phyloP scores from a whole-genome alignment of 306 rosid genomes.

The Psophocarpus tetragonolobus region DNA sequence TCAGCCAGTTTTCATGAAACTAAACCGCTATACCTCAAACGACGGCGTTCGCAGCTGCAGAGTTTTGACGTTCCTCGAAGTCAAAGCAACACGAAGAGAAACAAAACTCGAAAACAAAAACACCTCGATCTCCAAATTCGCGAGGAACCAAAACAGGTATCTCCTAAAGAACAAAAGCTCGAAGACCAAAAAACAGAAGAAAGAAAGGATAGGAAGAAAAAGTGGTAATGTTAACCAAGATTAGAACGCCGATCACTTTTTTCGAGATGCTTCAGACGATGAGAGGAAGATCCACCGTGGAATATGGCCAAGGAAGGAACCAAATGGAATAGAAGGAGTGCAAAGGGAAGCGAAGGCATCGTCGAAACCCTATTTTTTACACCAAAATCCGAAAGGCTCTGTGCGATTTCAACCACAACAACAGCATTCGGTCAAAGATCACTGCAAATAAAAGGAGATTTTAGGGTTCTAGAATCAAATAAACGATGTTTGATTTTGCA shows the following conservation, averaged over 20 bases:
- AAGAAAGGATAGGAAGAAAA: neutral
- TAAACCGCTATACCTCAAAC: neutral
- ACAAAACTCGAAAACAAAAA: slow-evolving; percentile 28
- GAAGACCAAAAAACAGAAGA: neutral
- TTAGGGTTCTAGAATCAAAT: neutral
- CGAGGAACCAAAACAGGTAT: slow-evolving; percentile 1
- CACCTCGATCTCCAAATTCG: neutral
- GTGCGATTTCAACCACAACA: slow-evolving; percentile 23
- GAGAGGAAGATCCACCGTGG: slow-evolving; percentile 65
- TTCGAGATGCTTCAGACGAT: slow-evolving; percentile 75
- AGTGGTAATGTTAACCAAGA: slow-evolving; percentile 70
- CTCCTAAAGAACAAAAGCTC: slow-evolving; percentile 13
- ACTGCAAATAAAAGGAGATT: slow-evolving; percentile 3
- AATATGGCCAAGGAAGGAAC: slow-evolving; percentile 48
- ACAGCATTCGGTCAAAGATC: slow-evolving; percentile 14
- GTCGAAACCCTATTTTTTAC: slow-evolving; percentile 54
- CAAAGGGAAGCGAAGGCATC: slow-evolving; percentile 67
- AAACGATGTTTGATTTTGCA: neutral
- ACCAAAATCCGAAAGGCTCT: neutral
- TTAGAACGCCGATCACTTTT: slow-evolving; percentile 88
- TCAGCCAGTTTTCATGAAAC: neutral
- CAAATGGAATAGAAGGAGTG: slow-evolving; percentile 39
- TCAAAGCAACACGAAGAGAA: slow-evolving; percentile 27
- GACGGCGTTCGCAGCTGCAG: neutral
- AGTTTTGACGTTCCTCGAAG: neutral